Base-by-base conservation (phyloP, 495 filamentous ascomycete genomes). In the Penicillium tannophilum region DNA sequence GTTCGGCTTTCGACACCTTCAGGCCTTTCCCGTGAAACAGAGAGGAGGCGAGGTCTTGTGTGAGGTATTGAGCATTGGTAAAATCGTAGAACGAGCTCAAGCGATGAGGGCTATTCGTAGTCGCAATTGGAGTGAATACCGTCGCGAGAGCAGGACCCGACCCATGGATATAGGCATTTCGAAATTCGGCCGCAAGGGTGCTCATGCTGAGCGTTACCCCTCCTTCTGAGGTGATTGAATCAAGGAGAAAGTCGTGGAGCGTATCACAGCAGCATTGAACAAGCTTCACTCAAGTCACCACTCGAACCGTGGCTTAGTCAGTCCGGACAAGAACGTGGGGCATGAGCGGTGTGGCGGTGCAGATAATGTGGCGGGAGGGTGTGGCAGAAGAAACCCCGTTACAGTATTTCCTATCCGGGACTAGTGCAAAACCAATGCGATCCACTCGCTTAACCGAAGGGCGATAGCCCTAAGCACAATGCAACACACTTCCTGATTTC, bases 71-170 rank as follows among this genome's bases (percentile, higher is more conserved):
- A 55, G 81, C 80, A 45, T 84, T 84, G 39, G 79, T 77, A 55
- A 82, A 81, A 50, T 76, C 71, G 69, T 86, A 87, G 59, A 93
- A 85, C 7, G 78, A 73, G 30, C 73, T 61, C 26, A 96, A 76
- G 46, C 85, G 83, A 36, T 79, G 72, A 24, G 84, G 79, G 50
- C 88, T 70, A 31, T 82, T 72, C 1, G 76, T 50, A 12, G 88
- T 78, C 26, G 84, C 65, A 55, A 87, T 77, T 41, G 92, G 91
- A 4, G 80, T 86, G 52, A 97, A 74, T 12, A 89, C 87, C 46
- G 80, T 76, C 35, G 90, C 86, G 16, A 97, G 83, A 28, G 69
- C 75, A 62, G 84, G 84, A 51, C 90, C 91, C 58, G 87, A 80
- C 24, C 77, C 72, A 10, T 67, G 65, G 14, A 66, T 63, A 58